phyloP scores from a whole-genome alignment of 83 land plant species.

The Picea engelmannii region DNA sequence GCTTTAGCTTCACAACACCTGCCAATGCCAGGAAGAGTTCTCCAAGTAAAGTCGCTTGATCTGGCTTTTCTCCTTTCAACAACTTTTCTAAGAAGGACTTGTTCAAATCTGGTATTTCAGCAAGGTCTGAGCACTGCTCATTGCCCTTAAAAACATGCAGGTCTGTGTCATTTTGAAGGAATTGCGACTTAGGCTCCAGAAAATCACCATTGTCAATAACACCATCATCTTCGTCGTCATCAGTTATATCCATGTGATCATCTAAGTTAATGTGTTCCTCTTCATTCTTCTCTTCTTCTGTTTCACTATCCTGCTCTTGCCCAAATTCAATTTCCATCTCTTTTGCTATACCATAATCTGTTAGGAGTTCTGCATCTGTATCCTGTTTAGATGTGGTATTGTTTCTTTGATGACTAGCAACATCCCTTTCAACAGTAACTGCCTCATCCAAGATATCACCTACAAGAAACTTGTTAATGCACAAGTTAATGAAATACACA shows the following conservation, averaged over 20 bases:
- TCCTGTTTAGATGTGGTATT: background rate
- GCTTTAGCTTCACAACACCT: too few relatives aligned
- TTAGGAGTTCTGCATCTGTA: slow-evolving; percentile 1
- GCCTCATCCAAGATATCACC: slow-evolving; percentile 17
- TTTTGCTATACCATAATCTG: slow-evolving; percentile 1
- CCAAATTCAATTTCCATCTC: background rate
- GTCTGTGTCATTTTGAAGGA: background rate
- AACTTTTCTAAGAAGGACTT: slow-evolving; percentile 31
- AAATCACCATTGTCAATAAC: slow-evolving; percentile 6
- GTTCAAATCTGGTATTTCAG: slow-evolving; percentile 20
- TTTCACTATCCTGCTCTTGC: too few relatives aligned
- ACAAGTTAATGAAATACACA: slow-evolving; percentile 20
- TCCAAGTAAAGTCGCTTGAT: slow-evolving; percentile 12
- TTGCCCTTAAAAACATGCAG: slow-evolving; percentile 17
- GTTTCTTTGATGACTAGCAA: slow-evolving; percentile 1
- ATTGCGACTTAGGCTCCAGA: background rate
- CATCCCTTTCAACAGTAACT: background rate
- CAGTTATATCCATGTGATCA: slow-evolving; percentile 2
- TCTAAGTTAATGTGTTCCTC: background rate
- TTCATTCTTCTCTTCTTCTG: background rate
- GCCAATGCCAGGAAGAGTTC: too few relatives aligned
- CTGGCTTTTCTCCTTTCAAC: slow-evolving; percentile 38
- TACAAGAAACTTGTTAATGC: slow-evolving; percentile 26
- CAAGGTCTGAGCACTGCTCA: background rate
- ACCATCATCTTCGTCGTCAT: slow-evolving; percentile 2